phyloP scores from a whole-genome alignment of 2,329 filamentous ascomycete species.

The Fusarium pseudoanthophilum region DNA sequence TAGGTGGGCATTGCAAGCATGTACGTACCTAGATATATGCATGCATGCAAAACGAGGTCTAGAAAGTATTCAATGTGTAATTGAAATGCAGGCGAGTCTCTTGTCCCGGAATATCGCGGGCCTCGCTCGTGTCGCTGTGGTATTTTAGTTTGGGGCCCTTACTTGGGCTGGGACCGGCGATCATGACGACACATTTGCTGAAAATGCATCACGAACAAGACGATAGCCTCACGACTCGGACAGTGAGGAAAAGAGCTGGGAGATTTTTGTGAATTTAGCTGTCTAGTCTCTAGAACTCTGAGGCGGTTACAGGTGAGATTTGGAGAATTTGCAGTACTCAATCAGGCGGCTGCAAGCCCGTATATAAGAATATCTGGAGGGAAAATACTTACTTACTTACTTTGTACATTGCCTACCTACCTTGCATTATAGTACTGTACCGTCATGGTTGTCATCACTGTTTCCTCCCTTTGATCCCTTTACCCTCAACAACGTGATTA shows the following conservation, averaged over 20 bases:
- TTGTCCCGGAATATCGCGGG: constrained; percentile 25
- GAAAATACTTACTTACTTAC: neutral
- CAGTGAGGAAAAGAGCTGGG: neutral
- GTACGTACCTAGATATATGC: neutral
- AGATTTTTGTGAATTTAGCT: neutral
- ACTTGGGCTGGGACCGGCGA: constrained; percentile 15
- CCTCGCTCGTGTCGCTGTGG: constrained; percentile 7
- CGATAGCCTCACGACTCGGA: neutral
- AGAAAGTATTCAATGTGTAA: constrained; percentile 18
- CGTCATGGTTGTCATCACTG: constrained; percentile 8
- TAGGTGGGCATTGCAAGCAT: neutral
- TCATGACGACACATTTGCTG: constrained; percentile 41
- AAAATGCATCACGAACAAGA: constrained; percentile 16
- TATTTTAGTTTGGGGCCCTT: constrained; percentile 21
- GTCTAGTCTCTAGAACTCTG: neutral
- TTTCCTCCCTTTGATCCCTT: neutral
- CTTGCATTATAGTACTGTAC: neutral
- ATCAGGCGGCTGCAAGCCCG: constrained; percentile 16
- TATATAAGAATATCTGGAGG: constrained; percentile 31
- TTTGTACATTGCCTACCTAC: neutral
- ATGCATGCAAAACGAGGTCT: constrained; percentile 6
- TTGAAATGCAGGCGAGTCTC: constrained; percentile 23
- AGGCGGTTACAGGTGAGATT: neutral
- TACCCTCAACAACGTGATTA: constrained; percentile 31
- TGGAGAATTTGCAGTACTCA: neutral